Evolutionary conservation across 805 yeast species (phyloP).

Genomic region (Monosporozyma unispora): DNA sequence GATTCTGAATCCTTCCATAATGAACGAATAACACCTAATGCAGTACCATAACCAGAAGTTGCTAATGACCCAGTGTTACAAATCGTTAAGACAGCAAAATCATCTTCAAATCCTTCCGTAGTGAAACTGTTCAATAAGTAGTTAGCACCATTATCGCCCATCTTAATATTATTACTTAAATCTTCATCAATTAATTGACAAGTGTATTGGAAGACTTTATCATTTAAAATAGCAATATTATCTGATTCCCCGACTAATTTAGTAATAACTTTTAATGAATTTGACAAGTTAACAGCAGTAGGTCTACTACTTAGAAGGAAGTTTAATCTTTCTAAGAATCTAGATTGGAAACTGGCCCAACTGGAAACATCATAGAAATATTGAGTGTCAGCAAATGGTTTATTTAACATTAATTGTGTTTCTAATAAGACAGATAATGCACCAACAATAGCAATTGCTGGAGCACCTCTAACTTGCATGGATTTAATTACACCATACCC

Average conservation of each 20-base stretch:
- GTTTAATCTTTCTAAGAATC: slow-evolving; percentile 44
- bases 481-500: slow-evolving; percentile 75
- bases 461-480: slow-evolving; percentile 98
- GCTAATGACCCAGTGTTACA: slow-evolving; percentile 97
- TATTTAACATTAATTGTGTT: slow-evolving; percentile 30
- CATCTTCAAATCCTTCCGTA: slow-evolving; percentile 45
- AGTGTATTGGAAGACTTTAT: slow-evolving; percentile 36
- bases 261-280: slow-evolving; percentile 44
- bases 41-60: slow-evolving; percentile 96
- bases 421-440: slow-evolving; percentile 78
- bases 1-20: slow-evolving; percentile 38
- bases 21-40: slow-evolving; percentile 83
- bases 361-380: slow-evolving; percentile 28
- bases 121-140: slow-evolving; percentile 45
- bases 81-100: slow-evolving; percentile 77
- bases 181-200: slow-evolving; percentile 63
- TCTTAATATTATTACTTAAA: slow-evolving; percentile 60
- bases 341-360: slow-evolving; percentile 30
- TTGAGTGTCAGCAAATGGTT: slow-evolving; percentile 19
- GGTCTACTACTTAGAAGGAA: slow-evolving; percentile 75
- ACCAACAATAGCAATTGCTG: slow-evolving; percentile 95
- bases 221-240: slow-evolving; percentile 14
- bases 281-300: slow-evolving; percentile 86
- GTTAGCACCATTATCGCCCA: slow-evolving; percentile 76
- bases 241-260: slow-evolving; percentile 28